A percentile compares a stretch with the other conserved stretches of the same genome.
These are phyloP conservation scores for Phytomonas sp. DNA, from an alignment of 208 protist genomes.

Conservation along the genomic window DNA sequence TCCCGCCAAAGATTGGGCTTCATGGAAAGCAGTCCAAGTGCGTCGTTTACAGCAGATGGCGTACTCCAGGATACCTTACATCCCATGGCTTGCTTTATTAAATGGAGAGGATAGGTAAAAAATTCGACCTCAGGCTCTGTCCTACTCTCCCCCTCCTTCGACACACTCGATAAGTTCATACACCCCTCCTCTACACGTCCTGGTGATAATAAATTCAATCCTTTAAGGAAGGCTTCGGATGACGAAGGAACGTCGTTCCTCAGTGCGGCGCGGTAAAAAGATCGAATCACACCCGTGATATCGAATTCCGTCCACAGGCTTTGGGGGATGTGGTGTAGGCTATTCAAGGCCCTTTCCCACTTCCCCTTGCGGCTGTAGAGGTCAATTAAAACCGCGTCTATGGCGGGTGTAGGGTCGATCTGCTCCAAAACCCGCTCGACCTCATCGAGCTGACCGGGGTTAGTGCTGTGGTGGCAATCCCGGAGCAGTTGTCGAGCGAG, in stretches of 20 bases:
- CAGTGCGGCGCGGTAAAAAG: constrained; percentile 34
- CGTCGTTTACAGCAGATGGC: constrained; percentile 49
- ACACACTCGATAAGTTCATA: too few relatives aligned
- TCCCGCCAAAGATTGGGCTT: constrained; percentile 24
- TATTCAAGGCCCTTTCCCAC: constrained; percentile 25
- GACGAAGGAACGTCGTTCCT: not conserved
- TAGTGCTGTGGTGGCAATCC: constrained; percentile 5
- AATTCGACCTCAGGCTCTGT: not conserved
- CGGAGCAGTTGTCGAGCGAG: constrained; percentile 20
- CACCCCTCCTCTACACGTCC: not conserved
- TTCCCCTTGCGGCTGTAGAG: constrained; percentile 29
- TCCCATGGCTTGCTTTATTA: constrained; percentile 11
- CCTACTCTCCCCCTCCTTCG: not conserved
- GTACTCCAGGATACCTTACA: constrained; percentile 24
- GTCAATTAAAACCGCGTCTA: constrained; percentile 26
- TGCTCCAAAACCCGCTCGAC: constrained; percentile 20
- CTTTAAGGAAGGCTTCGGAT: not conserved
- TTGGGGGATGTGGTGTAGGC: not conserved
- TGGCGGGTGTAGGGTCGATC: constrained; percentile 20
- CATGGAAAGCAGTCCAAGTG: constrained; percentile 33
- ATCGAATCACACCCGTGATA: constrained; percentile 30
- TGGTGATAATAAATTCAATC: not conserved
- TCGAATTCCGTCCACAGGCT: constrained; percentile 59
- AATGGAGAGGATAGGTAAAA: constrained; percentile 12
- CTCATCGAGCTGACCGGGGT: constrained; percentile 11